Conservation (phyloP, 2,329 filamentous ascomycete genomes). For the Xylariaceae sp. region DNA sequence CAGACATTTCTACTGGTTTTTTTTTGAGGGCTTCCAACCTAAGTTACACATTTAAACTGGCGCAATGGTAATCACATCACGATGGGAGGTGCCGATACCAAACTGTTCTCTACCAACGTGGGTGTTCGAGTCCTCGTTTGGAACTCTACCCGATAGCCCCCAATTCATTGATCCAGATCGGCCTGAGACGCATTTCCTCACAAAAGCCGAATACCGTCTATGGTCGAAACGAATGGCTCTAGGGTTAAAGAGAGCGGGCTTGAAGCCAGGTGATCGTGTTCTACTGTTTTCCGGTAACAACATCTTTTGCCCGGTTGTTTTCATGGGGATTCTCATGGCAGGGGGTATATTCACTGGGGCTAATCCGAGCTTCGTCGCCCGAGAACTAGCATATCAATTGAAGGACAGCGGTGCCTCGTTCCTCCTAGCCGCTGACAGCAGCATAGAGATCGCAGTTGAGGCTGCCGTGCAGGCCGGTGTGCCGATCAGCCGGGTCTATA, state of each 20-base stretch:
- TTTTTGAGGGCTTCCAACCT: background rate
- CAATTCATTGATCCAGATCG: conserved; percentile 66
- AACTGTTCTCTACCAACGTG: conserved; percentile 57
- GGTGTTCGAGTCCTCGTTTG: conserved; percentile 55
- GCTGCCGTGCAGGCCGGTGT: conserved; percentile 65
- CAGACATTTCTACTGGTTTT: background rate
- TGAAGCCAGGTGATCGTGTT: conserved; percentile 70
- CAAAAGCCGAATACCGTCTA: conserved; percentile 64
- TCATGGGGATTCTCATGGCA: conserved; percentile 76
- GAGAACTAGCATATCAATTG: conserved; percentile 77
- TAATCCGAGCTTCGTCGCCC: conserved; percentile 68
- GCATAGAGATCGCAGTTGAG: conserved; percentile 65
- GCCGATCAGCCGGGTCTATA: conserved; percentile 58
- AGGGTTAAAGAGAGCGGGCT: conserved; percentile 65
- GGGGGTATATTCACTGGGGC: conserved; percentile 78
- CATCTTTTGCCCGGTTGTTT: conserved; percentile 70
- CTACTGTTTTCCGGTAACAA: conserved; percentile 75
- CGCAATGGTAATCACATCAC: conserved; percentile 52
- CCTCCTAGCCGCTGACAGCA: conserved; percentile 64
- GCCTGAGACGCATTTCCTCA: conserved; percentile 69
- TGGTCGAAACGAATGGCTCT: conserved; percentile 73
- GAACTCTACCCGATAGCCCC: conserved; percentile 46
- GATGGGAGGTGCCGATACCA: conserved; percentile 49
- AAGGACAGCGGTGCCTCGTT: conserved; percentile 70
- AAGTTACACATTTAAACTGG: background rate